Base-by-base conservation (phyloP, 176 grass and related monocot genomes). In the Carex parvula region DNA sequence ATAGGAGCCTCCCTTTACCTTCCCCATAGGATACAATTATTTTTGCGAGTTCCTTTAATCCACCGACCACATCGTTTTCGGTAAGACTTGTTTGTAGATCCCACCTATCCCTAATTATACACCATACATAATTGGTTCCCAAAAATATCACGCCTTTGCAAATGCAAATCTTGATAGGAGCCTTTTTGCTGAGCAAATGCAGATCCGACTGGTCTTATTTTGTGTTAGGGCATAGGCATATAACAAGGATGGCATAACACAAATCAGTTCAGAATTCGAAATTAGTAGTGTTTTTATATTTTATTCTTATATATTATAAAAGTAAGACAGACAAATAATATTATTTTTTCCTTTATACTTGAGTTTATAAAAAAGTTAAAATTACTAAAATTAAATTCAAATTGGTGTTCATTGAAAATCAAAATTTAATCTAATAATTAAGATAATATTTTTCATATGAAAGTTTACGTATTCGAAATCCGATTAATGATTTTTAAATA, bases 61-160 rank as follows among this genome's bases (percentile, higher is more conserved):
- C 16, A 81, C 78, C 78, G 78, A 58, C 78, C 78, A 41, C 14
- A 18, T 81, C 46, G 21, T 75, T 54, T 75, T 75, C 44, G 12
- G 12, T 29, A 54, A 75, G 44, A 22, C 12, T 11, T 22, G 53
- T 21, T 5, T 24, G 11, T 21, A 4, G 71, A 52, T 52, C 71
- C 71, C 46, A 52, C 71, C 44, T n/a, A n/a, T 75, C 44, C 39
- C 44, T 73, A 73, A 76, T 54, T 76, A 26, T 55, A 53, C 42
- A 20, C 44, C 41, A 75, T 29, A 75, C 24, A 75, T 75, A n/a
- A n/a, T n/a, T 75, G 71, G 5, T 71, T 5, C 13, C 24, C 71
- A 30, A 75, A 68, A 75, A 75, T 50, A 73, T 73, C 20, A 20
- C 8, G 9, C n/a, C 70, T 73, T 14, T 52, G 72, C 72, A 29